Evolutionary conservation across 371 early-diverging fungal species (phyloP).

Genomic region (Mortierella sp.): DNA sequence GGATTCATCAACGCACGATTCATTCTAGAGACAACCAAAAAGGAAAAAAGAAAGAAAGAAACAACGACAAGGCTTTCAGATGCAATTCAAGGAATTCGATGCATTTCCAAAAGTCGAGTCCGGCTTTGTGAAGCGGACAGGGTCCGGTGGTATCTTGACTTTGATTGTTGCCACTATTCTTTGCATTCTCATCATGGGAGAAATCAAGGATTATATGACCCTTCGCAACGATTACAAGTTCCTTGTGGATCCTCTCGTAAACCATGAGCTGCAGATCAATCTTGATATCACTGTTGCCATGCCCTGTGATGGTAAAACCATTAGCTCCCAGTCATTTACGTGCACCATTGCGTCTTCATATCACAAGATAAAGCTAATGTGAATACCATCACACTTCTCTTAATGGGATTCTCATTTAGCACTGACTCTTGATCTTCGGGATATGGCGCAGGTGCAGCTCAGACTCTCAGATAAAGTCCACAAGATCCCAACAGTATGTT

Average conservation of each 20-base stretch:
- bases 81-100: slow-evolving; percentile 68
- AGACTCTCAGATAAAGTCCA: slow-evolving; percentile 36
- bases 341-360: neutral
- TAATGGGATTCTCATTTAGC: slow-evolving; percentile 6
- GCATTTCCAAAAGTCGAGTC: slow-evolving; percentile 92
- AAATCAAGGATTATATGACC: slow-evolving; percentile 73
- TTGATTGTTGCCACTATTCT: slow-evolving; percentile 76
- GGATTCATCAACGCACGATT: too few species aligned
- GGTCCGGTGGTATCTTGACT: slow-evolving; percentile 87
- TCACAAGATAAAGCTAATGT: neutral
- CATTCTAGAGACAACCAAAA: neutral
- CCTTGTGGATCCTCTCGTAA: slow-evolving; percentile 77
- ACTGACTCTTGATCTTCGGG: slow-evolving; percentile 61
- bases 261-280: slow-evolving; percentile 83
- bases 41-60: neutral
- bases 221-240: slow-evolving; percentile 82
- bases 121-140: slow-evolving; percentile 79
- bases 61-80: neutral
- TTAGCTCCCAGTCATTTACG: neutral
- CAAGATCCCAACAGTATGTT: slow-evolving; percentile 46
- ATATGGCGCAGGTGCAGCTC: slow-evolving; percentile 54
- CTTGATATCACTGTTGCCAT: slow-evolving; percentile 91
- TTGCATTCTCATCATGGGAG: slow-evolving; percentile 72
- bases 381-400: neutral
- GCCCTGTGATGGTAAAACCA: slow-evolving; percentile 79